These are phyloP conservation scores for Tricholoma bakamatsutake DNA, from an alignment of 768 basidiomycete genomes.

Conservation along the genomic window DNA sequence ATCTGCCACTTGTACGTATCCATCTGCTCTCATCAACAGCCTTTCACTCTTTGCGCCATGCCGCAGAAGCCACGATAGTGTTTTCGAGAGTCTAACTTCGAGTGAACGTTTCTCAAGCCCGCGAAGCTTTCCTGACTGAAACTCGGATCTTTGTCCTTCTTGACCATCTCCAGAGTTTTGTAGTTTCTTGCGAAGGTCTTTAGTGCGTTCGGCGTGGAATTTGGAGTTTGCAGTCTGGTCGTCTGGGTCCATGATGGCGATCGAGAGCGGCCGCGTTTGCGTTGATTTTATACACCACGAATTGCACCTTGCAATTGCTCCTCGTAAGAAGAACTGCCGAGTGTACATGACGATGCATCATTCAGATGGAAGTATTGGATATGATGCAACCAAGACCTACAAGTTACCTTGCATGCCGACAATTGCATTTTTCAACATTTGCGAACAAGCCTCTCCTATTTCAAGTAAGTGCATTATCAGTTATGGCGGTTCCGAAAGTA, in stretches of 20 bases:
- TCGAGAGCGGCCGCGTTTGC: neutral
- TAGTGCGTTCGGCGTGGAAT: neutral
- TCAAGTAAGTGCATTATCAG: no score
- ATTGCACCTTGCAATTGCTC: no score
- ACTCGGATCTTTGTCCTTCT: conserved; percentile 5
- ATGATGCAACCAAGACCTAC: no score
- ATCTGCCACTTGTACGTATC: conserved; percentile 75
- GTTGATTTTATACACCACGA: neutral
- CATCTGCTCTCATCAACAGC: conserved; percentile 65
- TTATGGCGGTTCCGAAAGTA: no score
- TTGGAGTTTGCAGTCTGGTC: neutral
- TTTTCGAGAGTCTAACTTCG: conserved; percentile 74
- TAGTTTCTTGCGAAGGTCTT: conserved; percentile 3
- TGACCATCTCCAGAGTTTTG: neutral
- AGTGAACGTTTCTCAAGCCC: conserved; percentile 60
- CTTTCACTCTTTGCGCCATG: conserved; percentile 61
- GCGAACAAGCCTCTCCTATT: no score
- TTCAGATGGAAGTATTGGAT: no score
- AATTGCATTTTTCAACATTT: no score
- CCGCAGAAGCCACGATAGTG: conserved; percentile 81
- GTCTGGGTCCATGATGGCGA: neutral
- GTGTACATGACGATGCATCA: no score
- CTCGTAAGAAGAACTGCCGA: no score
- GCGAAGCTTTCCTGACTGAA: conserved; percentile 37
- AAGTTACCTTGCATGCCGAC: no score